A percentile compares a stretch with the other conserved stretches of the same genome.
phyloP scores from a whole-genome alignment of 2,329 filamentous ascomycete genomes.

The Fusarium pseudograminearum region DNA sequence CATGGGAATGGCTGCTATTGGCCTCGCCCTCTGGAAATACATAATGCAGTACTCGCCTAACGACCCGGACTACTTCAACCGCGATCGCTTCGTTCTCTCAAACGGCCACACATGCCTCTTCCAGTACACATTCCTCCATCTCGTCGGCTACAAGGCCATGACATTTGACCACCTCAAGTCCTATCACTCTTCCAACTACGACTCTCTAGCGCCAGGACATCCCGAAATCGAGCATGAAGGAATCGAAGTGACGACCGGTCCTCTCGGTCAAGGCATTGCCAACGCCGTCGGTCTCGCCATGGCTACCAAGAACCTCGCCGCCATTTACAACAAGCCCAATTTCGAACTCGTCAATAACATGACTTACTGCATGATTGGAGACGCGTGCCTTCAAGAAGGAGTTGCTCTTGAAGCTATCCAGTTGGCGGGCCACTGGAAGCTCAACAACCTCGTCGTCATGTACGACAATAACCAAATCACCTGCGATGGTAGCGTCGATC shows the following conservation, averaged over 20 bases:
- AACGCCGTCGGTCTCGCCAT: slow-evolving; percentile 71
- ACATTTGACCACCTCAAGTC: slow-evolving; percentile 68
- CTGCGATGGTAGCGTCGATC: slow-evolving; percentile 67
- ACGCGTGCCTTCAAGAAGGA: slow-evolving; percentile 70
- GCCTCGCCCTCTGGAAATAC: slow-evolving; percentile 71
- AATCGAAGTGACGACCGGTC: slow-evolving; percentile 70
- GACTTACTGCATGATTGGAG: slow-evolving; percentile 69
- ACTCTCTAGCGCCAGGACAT: slow-evolving; percentile 66
- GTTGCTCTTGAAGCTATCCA: slow-evolving; percentile 68
- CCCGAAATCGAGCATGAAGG: slow-evolving; percentile 69
- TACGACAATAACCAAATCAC: slow-evolving; percentile 73
- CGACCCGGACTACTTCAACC: slow-evolving; percentile 69
- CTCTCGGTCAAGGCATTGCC: slow-evolving; percentile 69
- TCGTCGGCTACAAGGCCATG: slow-evolving; percentile 66
- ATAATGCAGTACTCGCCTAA: slow-evolving; percentile 69
- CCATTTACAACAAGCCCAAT: slow-evolving; percentile 64
- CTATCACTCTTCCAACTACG: slow-evolving; percentile 59
- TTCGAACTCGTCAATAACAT: slow-evolving; percentile 63
- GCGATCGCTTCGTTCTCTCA: slow-evolving; percentile 72
- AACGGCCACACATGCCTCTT: slow-evolving; percentile 70
- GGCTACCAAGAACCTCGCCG: slow-evolving; percentile 66
- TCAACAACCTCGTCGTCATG: slow-evolving; percentile 68
- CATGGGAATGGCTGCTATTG: slow-evolving; percentile 72
- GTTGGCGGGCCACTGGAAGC: slow-evolving; percentile 65
- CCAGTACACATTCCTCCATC: slow-evolving; percentile 65